Evolutionary conservation across 495 filamentous ascomycete genomes (phyloP).

Genomic region (Penicillium salamii): DNA sequence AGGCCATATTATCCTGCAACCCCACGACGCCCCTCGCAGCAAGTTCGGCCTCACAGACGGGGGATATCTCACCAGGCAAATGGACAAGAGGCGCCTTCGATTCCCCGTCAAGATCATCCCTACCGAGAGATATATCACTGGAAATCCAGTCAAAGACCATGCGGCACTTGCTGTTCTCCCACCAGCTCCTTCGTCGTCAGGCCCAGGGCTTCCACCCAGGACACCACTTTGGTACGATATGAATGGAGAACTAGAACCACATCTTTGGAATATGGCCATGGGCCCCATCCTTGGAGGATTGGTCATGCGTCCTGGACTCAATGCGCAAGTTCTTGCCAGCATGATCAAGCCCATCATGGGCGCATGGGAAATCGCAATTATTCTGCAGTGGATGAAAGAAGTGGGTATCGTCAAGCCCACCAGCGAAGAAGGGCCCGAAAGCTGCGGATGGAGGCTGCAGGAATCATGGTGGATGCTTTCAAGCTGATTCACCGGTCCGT

Average conservation of each 20-base stretch:
- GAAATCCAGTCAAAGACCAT: constrained; percentile 48
- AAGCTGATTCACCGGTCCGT: too few species aligned
- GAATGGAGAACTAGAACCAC: constrained; percentile 55
- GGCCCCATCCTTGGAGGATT: constrained; percentile 57
- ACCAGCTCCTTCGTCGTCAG: constrained; percentile 13
- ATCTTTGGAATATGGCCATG: constrained; percentile 65
- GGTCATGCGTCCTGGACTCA: constrained; percentile 58
- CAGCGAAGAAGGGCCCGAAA: constrained; percentile 22
- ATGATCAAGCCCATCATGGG: constrained; percentile 60
- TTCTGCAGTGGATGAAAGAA: constrained; percentile 62
- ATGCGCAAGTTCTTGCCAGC: constrained; percentile 46
- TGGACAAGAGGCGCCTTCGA: constrained; percentile 61
- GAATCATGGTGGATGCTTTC: constrained; percentile 72
- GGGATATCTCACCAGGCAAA: constrained; percentile 67
- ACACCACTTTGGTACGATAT: constrained; percentile 83
- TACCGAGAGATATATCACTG: constrained; percentile 53
- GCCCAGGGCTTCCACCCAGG: constrained; percentile 25
- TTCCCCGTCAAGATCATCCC: constrained; percentile 63
- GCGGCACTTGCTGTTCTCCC: constrained; percentile 12
- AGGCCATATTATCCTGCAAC: constrained; percentile 53
- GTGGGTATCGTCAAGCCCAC: constrained; percentile 41
- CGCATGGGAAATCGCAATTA: constrained; percentile 62
- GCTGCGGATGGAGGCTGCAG: constrained; percentile 42
- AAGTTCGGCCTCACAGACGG: constrained; percentile 70
- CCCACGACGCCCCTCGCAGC: constrained; percentile 58